phyloP scores from a whole-genome alignment of 2,329 filamentous ascomycete genomes.

The Didymella pinodella region DNA sequence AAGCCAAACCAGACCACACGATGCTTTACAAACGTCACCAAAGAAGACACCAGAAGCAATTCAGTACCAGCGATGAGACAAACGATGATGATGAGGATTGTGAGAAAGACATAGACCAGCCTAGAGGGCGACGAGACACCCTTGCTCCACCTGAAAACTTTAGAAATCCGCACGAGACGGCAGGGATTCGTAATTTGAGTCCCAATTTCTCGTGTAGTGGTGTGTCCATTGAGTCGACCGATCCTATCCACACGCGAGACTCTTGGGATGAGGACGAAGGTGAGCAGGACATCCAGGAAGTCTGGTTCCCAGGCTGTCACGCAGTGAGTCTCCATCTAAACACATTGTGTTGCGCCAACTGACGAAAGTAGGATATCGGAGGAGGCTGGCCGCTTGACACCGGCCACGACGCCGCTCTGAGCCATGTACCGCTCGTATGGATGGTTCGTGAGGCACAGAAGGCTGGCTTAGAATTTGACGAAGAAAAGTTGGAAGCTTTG shows the following conservation, averaged over 20 bases:
- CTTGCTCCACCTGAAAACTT: slow-evolving; percentile 43
- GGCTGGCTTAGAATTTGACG: slow-evolving; percentile 75
- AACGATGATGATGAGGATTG: slow-evolving; percentile 16
- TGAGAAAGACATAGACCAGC: slow-evolving; percentile 21
- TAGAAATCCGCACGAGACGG: slow-evolving; percentile 45
- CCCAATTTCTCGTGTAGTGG: slow-evolving; percentile 36
- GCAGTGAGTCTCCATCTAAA: slow-evolving; percentile 52
- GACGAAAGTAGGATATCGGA: slow-evolving; percentile 66
- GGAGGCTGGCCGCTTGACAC: slow-evolving; percentile 72
- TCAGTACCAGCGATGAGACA: slow-evolving; percentile 24
- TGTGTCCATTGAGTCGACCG: slow-evolving; percentile 46
- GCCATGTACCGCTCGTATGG: slow-evolving; percentile 73
- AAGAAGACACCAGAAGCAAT: slow-evolving; percentile 28
- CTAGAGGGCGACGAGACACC: slow-evolving; percentile 36
- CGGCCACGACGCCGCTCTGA: slow-evolving; percentile 66
- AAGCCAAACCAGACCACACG: slow-evolving; percentile 45
- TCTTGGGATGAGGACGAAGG: slow-evolving; percentile 51
- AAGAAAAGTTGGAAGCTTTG: slow-evolving; percentile 71
- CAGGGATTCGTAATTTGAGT: slow-evolving; percentile 45
- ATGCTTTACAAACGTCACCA: slow-evolving; percentile 42
- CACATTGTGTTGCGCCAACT: not conserved
- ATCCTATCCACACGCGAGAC: slow-evolving; percentile 32
- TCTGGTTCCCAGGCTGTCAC: slow-evolving; percentile 83
- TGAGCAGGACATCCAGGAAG: slow-evolving; percentile 77
- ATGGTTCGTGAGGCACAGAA: slow-evolving; percentile 71